These are phyloP conservation scores for Lachancea lanzarotensis DNA, from an alignment of 805 yeast species.

Conservation along the genomic window DNA sequence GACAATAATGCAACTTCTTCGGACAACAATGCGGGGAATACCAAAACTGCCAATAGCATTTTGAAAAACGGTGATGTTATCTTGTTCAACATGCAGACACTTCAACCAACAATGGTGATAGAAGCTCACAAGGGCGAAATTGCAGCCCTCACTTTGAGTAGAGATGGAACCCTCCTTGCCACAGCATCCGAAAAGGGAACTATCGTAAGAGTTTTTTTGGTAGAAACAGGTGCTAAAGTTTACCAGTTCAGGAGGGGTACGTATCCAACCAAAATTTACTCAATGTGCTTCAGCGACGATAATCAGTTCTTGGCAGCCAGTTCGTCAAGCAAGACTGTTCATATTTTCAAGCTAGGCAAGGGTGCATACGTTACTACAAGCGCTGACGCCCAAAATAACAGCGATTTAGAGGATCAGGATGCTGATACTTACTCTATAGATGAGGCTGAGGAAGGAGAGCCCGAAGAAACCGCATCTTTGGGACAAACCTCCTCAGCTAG, in stretches of 20 bases:
- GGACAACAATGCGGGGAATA: constrained; percentile 7
- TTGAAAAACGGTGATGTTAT: constrained; percentile 57
- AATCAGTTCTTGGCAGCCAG: constrained; percentile 72
- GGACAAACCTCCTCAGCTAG: constrained; percentile 8
- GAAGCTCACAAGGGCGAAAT: constrained; percentile 69
- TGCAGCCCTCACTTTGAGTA: constrained; percentile 56
- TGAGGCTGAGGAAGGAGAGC: constrained; percentile 21
- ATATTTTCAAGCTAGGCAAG: constrained; percentile 64
- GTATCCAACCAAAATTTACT: constrained; percentile 72
- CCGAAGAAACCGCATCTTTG: constrained; percentile 11
- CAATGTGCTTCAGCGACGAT: constrained; percentile 67
- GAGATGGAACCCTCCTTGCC: constrained; percentile 60
- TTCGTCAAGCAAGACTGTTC: constrained; percentile 87
- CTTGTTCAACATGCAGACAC: constrained; percentile 52
- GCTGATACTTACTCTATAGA: constrained; percentile 25
- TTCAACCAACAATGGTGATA: constrained; percentile 61
- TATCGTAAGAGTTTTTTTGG: constrained; percentile 61
- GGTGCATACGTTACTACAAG: constrained; percentile 6
- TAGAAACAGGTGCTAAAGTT: constrained; percentile 53
- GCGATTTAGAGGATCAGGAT: constrained; percentile 33
- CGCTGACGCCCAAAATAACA: constrained; percentile 19
- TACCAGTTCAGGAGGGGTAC: constrained; percentile 76
- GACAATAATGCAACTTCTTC: not conserved
- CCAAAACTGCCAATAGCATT: constrained; percentile 8
- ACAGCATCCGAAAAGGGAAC: constrained; percentile 78